phyloP scores from a whole-genome alignment of 257 asterid species.

The Solanum rostratum region DNA sequence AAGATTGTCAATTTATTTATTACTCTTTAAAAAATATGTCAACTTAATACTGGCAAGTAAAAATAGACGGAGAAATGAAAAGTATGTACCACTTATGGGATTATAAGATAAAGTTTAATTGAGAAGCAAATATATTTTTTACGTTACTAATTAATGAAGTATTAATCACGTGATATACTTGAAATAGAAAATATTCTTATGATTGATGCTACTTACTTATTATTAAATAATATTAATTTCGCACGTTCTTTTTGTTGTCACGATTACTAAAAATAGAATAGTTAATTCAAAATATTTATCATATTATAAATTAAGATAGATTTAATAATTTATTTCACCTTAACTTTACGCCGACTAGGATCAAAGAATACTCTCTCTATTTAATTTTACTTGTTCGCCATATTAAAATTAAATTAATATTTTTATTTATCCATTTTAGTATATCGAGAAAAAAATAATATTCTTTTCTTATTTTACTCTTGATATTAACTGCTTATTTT shows the following conservation, averaged over 20 bases:
- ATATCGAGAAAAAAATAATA: not conserved
- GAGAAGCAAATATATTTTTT: not conserved
- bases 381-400: not conserved
- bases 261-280: not conserved
- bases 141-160: not conserved
- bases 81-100: not conserved
- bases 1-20: not conserved
- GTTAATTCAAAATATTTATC: not conserved
- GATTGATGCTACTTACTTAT: not conserved
- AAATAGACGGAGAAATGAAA: not conserved
- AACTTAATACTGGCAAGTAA: not conserved
- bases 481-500: not conserved
- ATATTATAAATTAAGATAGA: not conserved
- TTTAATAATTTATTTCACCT: not conserved
- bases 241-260: not conserved
- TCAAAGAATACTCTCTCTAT: accelerated
- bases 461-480: not conserved
- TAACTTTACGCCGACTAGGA: not conserved
- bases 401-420: not conserved
- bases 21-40: not conserved
- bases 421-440: not conserved
- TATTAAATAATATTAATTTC: no score
- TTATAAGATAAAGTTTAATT: not conserved
- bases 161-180: not conserved
- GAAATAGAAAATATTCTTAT: not conserved